Base-by-base conservation (phyloP, 1,139 yeast genomes). In the Kurtzmaniella quercitrusa region DNA sequence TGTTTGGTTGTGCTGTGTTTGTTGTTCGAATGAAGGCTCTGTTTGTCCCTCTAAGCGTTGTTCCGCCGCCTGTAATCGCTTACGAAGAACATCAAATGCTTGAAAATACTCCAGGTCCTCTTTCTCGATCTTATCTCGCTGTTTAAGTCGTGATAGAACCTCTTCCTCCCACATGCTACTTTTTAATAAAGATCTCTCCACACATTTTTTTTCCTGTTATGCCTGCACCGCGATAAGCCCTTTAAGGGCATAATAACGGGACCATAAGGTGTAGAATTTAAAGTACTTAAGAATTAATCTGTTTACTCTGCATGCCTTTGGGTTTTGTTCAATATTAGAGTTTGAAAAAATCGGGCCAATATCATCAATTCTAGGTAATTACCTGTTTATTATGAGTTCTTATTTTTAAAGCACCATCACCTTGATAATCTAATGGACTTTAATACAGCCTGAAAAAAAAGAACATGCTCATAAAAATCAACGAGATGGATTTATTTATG, bases 91-190 rank as follows among this genome's bases (percentile, higher is more conserved):
- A 39, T 60, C 43, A 51, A 70, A 68, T 26, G 78, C 69, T 26
- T 51, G 47, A 49, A 55, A 67, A 47, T 65, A 66, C 28, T 53
- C 51, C 9, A 60, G 50, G 45, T 69, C 71, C 38, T 54, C 50
- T 49, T 63, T 54, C 50, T 71, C 75, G 30, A 57, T 45, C 12
- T 51, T 57, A 48, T 71, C 76, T 41, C 76, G 54, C 18, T 49
- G 41, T 16, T 50, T 46, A 26, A 71, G 55, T 40, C 58, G 55
- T 6, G 50, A 48, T 5, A 63, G 50, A 3, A 65, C 57, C 22
- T 59, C 62, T 11, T 53, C 56, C 38, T 50, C 47, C 65, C 65
- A 60, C n/a, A 19, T 30, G 17, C n/a, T 4, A 21, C 23, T 21
- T 11, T 9, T 3, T 5, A 9, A 26, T 11, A 5, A 18, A 35